phyloP scores from a whole-genome alignment of 2,329 filamentous ascomycete genomes.

The Aphanoascus verrucosus region DNA sequence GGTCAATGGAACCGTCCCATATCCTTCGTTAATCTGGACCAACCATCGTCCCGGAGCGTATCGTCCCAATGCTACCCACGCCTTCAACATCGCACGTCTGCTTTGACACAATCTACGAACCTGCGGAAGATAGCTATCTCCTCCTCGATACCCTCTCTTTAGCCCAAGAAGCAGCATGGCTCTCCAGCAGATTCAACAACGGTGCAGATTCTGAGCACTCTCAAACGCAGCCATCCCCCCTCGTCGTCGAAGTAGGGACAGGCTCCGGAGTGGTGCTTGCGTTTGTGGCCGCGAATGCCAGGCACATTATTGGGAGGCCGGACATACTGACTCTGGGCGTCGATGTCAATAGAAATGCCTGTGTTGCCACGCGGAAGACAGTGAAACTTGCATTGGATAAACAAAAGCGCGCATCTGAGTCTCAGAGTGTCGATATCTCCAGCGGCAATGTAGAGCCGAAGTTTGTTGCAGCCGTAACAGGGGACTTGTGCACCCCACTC shows the following conservation, averaged over 20 bases:
- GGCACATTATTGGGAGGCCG: conserved; percentile 58
- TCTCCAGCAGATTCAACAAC: conserved; percentile 51
- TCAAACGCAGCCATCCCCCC: conserved; percentile 35
- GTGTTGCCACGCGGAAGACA: conserved; percentile 61
- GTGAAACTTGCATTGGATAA: conserved; percentile 43
- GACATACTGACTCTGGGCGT: conserved; percentile 63
- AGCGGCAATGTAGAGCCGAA: conserved; percentile 27
- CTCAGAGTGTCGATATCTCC: background rate
- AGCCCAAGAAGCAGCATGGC: conserved; percentile 55
- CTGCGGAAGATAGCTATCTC: conserved; percentile 90
- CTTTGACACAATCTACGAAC: conserved; percentile 84
- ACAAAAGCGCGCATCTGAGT: conserved; percentile 8
- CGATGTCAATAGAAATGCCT: conserved; percentile 80
- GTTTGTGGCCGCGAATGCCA: conserved; percentile 69
- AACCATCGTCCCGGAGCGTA: background rate
- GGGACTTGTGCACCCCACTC: conserved; percentile 58
- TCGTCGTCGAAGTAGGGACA: conserved; percentile 77
- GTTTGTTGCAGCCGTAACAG: conserved; percentile 57
- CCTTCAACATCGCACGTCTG: conserved; percentile 86
- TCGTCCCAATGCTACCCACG: conserved; percentile 66
- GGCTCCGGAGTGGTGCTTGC: conserved; percentile 91
- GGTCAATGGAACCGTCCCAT: background rate
- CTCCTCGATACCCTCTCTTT: conserved; percentile 84
- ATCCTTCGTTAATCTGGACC: background rate
- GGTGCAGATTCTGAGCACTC: background rate